phyloP scores from a whole-genome alignment of 1,139 yeast species.

The Saccharomyces hybrid region DNA sequence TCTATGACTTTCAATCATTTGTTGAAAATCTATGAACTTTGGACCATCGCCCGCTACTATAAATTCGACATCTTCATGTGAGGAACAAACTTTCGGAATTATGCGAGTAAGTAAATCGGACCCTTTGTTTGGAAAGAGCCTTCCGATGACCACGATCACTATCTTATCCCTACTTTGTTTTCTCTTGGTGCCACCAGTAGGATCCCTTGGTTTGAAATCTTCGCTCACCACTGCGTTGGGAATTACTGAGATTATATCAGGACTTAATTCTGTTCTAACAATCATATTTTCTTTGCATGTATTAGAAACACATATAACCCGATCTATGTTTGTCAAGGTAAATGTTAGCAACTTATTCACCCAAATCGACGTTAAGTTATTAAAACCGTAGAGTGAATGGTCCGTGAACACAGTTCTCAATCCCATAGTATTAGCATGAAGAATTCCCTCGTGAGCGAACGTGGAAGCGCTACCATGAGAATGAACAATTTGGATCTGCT shows the following conservation, averaged over 20 bases:
- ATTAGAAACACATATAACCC: constrained; percentile 91
- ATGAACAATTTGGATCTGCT: constrained; percentile 80
- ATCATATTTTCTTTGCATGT: constrained; percentile 96
- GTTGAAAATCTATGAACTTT: constrained; percentile 84
- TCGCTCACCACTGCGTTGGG: constrained; percentile 91
- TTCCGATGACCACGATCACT: constrained; percentile 83
- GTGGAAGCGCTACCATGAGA: constrained; percentile 91
- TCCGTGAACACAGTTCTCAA: constrained; percentile 87
- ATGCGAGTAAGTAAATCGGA: constrained; percentile 81
- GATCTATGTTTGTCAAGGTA: constrained; percentile 79
- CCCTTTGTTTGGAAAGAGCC: constrained; percentile 94
- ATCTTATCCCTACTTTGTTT: constrained; percentile 33
- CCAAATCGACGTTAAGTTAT: constrained; percentile 72
- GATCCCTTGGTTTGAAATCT: constrained; percentile 59
- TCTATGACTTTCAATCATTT: constrained; percentile 82
- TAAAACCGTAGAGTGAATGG: constrained; percentile 92
- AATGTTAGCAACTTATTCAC: constrained; percentile 84
- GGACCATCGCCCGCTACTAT: constrained; percentile 97
- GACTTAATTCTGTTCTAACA: constrained; percentile 74
- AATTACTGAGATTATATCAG: constrained; percentile 73
- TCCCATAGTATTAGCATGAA: constrained; percentile 93
- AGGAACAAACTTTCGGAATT: constrained; percentile 72
- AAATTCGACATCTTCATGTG: constrained; percentile 61
- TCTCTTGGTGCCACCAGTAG: constrained; percentile 3
- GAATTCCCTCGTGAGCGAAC: constrained; percentile 79